Evolutionary conservation across 495 filamentous ascomycete genomes (phyloP), one percentile per base, ranked within the genome.

Genomic region (Aspergillus wentii): DNA sequence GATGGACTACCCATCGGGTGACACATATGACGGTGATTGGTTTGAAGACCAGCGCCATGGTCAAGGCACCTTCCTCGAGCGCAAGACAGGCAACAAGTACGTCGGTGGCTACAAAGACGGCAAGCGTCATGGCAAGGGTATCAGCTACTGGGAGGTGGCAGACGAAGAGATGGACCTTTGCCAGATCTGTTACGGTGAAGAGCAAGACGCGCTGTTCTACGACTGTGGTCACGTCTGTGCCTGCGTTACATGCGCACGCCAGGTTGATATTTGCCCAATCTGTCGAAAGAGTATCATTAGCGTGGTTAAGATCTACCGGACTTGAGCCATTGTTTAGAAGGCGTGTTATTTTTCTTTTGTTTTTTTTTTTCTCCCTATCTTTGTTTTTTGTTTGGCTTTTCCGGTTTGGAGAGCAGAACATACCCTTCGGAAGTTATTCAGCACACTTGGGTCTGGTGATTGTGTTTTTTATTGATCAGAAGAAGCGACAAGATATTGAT

Each of bases 141-240:
- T 75, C 33, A 81, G 75, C 57, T 68, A 72, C 46, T 82, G 74
- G 64, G 69, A 78, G 41, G 71, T 78, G 9, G 79, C 76, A 13
- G 76, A 82, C 34, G 79, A 80, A 46, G 76, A 80, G 52, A 64
- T 72, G 59, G 61, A 74, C 43, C 52, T 78, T 10, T 83, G 80
- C 55, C 69, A 75, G 43, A 81, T 85, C 35, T 85, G 80, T 58
- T 83, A 75, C 45, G 76, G 78, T 25, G 72, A 73, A 33, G 75
- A 74, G 44, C 73, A 76, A 40, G 75, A 82, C 47, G 71, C 77
- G 3, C 59, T 77, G 28, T 81, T 85, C 53, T 77, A 73, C 36
- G 77, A 81, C 46, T 85, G 80, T 44, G 80, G 80, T 1, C 80
- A 85, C 49, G 72, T 85, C 28, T 74, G 74, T 34, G 75, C 80